A percentile compares a stretch with the other conserved stretches of the same genome.
Conservation (phyloP, 2,329 filamentous ascomycete genomes). For the Nemania bipapillata region DNA sequence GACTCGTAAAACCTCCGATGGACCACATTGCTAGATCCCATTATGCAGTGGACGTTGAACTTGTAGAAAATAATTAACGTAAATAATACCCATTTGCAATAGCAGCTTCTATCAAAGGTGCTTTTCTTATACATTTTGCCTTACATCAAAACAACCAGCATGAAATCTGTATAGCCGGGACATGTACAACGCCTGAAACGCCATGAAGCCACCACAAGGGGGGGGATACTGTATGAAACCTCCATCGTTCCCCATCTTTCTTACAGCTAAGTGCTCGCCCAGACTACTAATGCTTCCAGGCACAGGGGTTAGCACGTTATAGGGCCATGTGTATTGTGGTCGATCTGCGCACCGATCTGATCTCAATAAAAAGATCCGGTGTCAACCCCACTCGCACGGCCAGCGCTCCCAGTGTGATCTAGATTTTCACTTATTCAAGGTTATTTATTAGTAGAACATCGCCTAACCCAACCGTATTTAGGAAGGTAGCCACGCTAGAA, state of each 20-base stretch:
- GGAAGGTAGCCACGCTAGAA: no score
- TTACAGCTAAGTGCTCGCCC: neutral
- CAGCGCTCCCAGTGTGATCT: neutral
- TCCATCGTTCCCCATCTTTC: neutral
- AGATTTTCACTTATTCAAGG: neutral
- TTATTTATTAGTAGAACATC: neutral
- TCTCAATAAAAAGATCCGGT: neutral
- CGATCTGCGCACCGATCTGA: neutral
- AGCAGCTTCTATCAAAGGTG: no score
- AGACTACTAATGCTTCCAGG: neutral
- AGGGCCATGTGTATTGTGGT: no score
- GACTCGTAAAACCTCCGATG: no score
- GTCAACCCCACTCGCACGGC: neutral
- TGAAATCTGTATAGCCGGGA: no score
- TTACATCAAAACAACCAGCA: no score
- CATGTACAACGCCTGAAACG: no score
- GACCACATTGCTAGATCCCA: no score
- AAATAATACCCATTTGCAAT: no score
- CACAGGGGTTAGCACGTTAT: neutral
- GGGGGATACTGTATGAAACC: neutral
- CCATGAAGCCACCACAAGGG: neutral
- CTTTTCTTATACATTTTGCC: no score
- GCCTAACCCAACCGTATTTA: neutral
- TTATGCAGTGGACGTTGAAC: no score
- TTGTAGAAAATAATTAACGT: no score